These are phyloP conservation scores for Tubosaeta sp. DNA, from an alignment of 768 basidiomycete genomes.

Conservation along the genomic window DNA sequence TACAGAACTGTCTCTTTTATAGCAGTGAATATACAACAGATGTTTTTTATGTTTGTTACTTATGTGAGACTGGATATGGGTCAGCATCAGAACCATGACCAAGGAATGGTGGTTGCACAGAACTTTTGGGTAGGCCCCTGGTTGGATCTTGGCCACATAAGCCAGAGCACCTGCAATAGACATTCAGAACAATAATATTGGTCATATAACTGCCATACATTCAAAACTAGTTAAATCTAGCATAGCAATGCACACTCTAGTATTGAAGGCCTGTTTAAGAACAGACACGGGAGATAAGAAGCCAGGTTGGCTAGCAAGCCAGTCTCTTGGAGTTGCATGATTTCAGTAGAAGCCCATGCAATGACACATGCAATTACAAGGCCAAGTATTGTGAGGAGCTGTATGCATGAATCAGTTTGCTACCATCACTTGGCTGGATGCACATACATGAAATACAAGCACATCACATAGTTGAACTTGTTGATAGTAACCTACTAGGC, in stretches of 20 bases:
- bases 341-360: constrained; percentile 51
- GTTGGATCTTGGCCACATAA: constrained; percentile 58
- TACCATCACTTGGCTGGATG: neutral
- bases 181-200: neutral
- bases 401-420: neutral
- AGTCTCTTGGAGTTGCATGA: constrained; percentile 45
- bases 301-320: constrained; percentile 37
- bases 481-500: too few species aligned
- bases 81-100: constrained; percentile 44
- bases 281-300: constrained; percentile 28
- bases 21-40: too few species aligned
- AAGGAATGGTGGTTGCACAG: constrained; percentile 63
- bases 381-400: constrained; percentile 54
- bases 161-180: constrained; percentile 49
- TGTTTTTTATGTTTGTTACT: too few species aligned
- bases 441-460: constrained; percentile 54
- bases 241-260: constrained; percentile 65
- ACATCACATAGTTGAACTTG: constrained; percentile 33
- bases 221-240: constrained; percentile 70
- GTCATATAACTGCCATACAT: constrained; percentile 34
- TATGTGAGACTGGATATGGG: too few species aligned
- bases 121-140: constrained; percentile 51
- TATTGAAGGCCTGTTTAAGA: constrained; percentile 48
- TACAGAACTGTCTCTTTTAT: too few species aligned
- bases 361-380: constrained; percentile 48